Evolutionary conservation across 345 rosid species (phyloP).

Genomic region (Lepidium sativum): DNA sequence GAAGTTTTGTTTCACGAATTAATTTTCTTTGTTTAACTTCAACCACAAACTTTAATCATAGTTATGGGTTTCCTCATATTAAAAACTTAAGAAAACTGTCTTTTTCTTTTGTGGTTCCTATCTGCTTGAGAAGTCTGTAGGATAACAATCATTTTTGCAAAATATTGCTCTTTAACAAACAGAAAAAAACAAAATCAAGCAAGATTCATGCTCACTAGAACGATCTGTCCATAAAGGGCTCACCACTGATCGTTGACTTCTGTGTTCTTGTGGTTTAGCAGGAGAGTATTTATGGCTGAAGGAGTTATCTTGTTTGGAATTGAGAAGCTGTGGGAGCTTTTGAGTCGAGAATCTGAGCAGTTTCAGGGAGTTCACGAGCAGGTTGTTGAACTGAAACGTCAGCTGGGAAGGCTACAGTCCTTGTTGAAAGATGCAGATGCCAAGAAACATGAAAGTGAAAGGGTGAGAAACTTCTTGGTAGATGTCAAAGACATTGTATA

Average conservation of each 20-base stretch:
- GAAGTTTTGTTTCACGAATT: background rate
- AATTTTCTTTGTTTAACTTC: background rate
- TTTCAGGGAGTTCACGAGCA: constrained; percentile 5
- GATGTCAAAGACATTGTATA: constrained; percentile 21
- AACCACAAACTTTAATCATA: background rate
- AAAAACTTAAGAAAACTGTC: no score
- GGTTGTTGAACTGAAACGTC: constrained; percentile 7
- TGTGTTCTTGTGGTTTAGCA: background rate
- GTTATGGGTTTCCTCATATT: background rate
- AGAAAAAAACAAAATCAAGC: background rate
- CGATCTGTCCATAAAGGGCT: background rate
- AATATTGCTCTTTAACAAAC: no score
- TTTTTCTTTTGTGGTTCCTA: background rate
- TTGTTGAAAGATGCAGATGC: constrained; percentile 25
- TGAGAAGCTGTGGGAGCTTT: constrained; percentile 11
- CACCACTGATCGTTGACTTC: background rate
- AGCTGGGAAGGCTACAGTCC: constrained; percentile 17
- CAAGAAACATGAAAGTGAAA: constrained; percentile 17
- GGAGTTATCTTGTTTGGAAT: constrained; percentile 14
- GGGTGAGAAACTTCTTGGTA: constrained; percentile 22
- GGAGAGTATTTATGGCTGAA: constrained; percentile 8
- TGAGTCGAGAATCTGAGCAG: background rate
- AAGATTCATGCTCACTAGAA: background rate
- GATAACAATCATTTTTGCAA: no score
- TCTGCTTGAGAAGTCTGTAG: no score